Base-by-base conservation (phyloP, 352 stramenopile genomes). In the Phytophthora syringae region DNA sequence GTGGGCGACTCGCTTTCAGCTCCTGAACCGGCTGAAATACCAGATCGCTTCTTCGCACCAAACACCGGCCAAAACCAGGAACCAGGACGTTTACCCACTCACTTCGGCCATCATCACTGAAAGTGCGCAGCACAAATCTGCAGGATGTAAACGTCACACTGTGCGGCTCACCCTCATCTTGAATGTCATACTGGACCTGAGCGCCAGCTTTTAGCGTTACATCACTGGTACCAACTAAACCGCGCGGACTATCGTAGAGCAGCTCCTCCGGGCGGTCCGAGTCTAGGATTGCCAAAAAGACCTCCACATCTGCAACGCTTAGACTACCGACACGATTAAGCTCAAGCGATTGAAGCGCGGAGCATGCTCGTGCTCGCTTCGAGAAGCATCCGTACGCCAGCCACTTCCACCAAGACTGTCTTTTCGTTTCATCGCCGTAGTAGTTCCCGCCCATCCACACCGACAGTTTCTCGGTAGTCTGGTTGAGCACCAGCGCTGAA, bases 331-430 rank as follows among this genome's bases (percentile, higher is more conserved):
- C 27, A 18, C 24, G 9, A 21, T 9, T 47, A 2, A 71, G 24
- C 11, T 40, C 49, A 3, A 71, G 48, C 5, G 56, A 58, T 12
- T 65, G n/a, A 5, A 67, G 25, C 4, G 49, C 25, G 1, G 56
- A 71, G 5, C 37, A 20, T 3, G 27, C 22, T 11, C 36, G 40
- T 12, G 63, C 63, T 54, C 56, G 48, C 18, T 67, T 67, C 11
- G 63, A 71, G 22, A 71, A 62, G 12, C 37, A 62, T 10, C 27
- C 54, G 32, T 70, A 70, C 1, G 62, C 49, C 13, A 71, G 15
- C 63, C 63, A 67, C 11, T 71, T 66, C 56, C 63, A 67, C 47
- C 28, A 60, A 22, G 20, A 9, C 22, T 50, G 20, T 9, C 24
- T 21, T 20, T 47, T 52, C 1, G 32, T 47, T 1, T 43, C 45